Base-by-base conservation (phyloP, 2,329 filamentous ascomycete species). In the Hymenoscyphus occultus region DNA sequence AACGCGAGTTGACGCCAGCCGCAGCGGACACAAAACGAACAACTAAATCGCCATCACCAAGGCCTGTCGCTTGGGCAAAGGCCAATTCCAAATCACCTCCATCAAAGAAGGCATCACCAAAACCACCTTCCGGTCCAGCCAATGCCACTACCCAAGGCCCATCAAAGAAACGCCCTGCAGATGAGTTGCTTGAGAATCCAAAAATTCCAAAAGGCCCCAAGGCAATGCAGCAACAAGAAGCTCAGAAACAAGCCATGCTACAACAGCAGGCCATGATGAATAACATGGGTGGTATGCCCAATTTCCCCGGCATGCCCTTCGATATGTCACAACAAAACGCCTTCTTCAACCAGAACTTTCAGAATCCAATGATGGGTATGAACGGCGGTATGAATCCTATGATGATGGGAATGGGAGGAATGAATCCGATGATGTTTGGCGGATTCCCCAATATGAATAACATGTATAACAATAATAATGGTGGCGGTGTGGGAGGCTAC, bases 91-190 rank as follows among this genome's bases (percentile, higher is more conserved):
- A 78, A 62, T 74, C 76, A 22, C 74, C 76, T 72, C 63, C 69
- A 71, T 14, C 69, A 69, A 62, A 70, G 28, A 72, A 71, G 10
- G 67, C 73, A 61, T 74, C 64, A 40, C 67, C 72, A 14, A 70
- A 59, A 28, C 59, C 71, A 66, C 77, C 79, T 39, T 79, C 78
- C 66, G 77, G 68, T 77, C 67, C 78, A 65, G 67, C 66, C 59
- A 71, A 70, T 58, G 59, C 62, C 54, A 65, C n/a, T 48, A 64
- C 19, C 14, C 35, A 61, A 22, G 59, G 45, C 22, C n/a, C 19
- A 28, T 51, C 45, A 28, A 95, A 91, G 79, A 99, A 98, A 80
- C 87, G 95, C 28, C 85, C 90, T 12, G 92, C 93, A 14, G 92
- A 94, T 42, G 89, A 93, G 61, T 82, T 82, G 39, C 79, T 84